phyloP scores from a whole-genome alignment of 2,329 filamentous ascomycete genomes.

The Fusarium palustre region DNA sequence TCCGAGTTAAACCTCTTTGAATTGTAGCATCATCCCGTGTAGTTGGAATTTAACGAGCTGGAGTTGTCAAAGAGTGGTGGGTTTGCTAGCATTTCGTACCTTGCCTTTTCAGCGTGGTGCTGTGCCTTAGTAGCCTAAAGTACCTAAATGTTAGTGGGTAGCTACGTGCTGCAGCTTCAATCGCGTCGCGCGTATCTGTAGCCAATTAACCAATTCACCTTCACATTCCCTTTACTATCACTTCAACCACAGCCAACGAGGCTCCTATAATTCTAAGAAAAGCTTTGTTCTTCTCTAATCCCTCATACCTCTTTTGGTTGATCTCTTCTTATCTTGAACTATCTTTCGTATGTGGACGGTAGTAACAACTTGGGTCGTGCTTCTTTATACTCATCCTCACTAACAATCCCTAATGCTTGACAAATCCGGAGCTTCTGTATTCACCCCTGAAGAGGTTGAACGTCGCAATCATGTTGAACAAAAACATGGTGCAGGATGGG shows the following conservation, averaged over 20 bases:
- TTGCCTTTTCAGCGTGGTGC: conserved; percentile 18
- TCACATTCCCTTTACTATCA: background rate
- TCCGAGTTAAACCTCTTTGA: background rate
- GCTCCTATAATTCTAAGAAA: background rate
- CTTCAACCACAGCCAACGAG: background rate
- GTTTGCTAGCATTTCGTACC: conserved; percentile 21
- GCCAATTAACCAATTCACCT: conserved; percentile 2
- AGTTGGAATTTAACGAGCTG: background rate
- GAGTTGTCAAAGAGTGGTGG: background rate
- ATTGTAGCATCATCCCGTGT: background rate
- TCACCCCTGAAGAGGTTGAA: conserved; percentile 11
- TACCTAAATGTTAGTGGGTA: background rate
- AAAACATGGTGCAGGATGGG: conserved; percentile 11
- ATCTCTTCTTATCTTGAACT: background rate
- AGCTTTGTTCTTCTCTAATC: background rate
- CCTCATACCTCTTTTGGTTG: background rate
- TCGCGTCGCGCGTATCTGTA: conserved; percentile 42
- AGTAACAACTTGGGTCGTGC: background rate
- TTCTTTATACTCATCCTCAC: background rate
- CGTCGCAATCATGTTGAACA: background rate
- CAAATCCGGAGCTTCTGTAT: background rate
- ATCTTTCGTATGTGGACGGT: background rate
- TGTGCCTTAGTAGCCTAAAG: background rate
- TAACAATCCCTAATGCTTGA: conserved; percentile 15
- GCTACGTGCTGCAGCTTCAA: conserved; percentile 4